Percentiles rank a stretch among this genome's conserved stretches.
Evolutionary conservation across 164 flowering plant genomes (phyloP).

Genomic region (Chimonanthus praecox): DNA sequence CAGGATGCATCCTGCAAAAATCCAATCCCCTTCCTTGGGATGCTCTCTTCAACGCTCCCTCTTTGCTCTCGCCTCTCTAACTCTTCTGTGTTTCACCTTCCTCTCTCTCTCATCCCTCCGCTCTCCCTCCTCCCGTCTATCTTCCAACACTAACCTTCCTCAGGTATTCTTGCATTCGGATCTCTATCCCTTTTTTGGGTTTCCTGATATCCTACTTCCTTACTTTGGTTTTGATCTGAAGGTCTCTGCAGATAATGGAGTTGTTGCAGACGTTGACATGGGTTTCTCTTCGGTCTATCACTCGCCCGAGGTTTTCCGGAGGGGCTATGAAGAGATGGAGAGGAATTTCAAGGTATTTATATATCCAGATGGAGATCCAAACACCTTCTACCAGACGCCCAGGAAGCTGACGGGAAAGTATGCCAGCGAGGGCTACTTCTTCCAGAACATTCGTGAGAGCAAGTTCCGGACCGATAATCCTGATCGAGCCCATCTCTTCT

Average conservation of each 20-base stretch:
- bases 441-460: constrained; percentile 90
- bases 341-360: constrained; percentile 74
- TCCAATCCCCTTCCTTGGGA: background rate
- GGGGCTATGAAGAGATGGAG: constrained; percentile 78
- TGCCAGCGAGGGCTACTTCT: constrained; percentile 94
- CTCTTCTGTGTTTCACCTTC: constrained; percentile 54
- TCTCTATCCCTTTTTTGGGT: background rate
- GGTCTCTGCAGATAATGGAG: constrained; percentile 19
- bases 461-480: constrained; percentile 75
- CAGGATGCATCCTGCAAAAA: constrained; percentile 13
- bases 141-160: constrained; percentile 9
- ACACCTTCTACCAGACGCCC: constrained; percentile 90
- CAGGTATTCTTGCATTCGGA: constrained; percentile 9
- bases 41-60: constrained; percentile 50
- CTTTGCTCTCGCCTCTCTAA: constrained; percentile 50
- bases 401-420: constrained; percentile 95
- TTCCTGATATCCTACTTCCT: constrained; percentile 9
- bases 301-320: constrained; percentile 47
- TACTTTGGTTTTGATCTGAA: constrained; percentile 21
- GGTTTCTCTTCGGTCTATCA: constrained; percentile 48
- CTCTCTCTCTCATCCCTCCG: constrained; percentile 56
- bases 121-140: constrained; percentile 18
- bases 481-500: constrained; percentile 76
- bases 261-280: constrained; percentile 7
- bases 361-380: constrained; percentile 91